phyloP scores from a whole-genome alignment of 768 basidiomycete genomes.

The Kwoniella sp. region DNA sequence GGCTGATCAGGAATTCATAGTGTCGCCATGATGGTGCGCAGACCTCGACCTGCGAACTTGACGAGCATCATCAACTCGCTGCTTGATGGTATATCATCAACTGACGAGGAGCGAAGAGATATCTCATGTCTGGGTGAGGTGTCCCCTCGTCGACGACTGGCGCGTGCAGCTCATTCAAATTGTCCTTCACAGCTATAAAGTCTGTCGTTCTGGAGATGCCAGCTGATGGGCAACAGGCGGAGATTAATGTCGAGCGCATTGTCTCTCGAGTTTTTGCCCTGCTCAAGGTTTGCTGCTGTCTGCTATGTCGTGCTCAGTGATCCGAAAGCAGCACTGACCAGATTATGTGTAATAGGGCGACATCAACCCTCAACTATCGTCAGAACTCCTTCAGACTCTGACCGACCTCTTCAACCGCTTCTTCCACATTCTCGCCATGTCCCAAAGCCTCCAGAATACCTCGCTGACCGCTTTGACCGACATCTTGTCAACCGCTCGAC shows the following conservation, averaged over 20 bases:
- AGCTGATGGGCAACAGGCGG: conserved; percentile 74
- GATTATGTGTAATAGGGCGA: conserved; percentile 25
- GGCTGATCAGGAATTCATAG: conserved; percentile 57
- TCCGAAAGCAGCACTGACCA: neutral
- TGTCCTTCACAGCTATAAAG: conserved; percentile 74
- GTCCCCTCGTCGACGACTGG: no score
- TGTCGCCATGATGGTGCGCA: conserved; percentile 88
- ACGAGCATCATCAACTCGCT: conserved; percentile 85
- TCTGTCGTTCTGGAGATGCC: conserved; percentile 91
- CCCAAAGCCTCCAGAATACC: conserved; percentile 55
- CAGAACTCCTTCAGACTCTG: conserved; percentile 62
- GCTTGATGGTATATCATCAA: conserved; percentile 77
- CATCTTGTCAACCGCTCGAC: conserved; percentile 73
- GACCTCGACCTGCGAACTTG: conserved; percentile 72
- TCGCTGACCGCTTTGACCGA: conserved; percentile 63
- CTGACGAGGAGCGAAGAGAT: conserved; percentile 90
- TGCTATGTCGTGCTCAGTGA: neutral
- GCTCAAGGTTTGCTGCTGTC: conserved; percentile 63
- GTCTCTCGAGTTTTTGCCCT: conserved; percentile 84
- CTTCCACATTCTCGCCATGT: conserved; percentile 58
- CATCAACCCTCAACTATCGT: conserved; percentile 55
- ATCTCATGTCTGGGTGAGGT: conserved; percentile 83
- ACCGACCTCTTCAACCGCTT: conserved; percentile 86
- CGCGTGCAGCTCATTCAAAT: no score
- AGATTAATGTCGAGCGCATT: conserved; percentile 77